phyloP scores from a whole-genome alignment of 768 basidiomycete species.

The Suillus hirtellus region DNA sequence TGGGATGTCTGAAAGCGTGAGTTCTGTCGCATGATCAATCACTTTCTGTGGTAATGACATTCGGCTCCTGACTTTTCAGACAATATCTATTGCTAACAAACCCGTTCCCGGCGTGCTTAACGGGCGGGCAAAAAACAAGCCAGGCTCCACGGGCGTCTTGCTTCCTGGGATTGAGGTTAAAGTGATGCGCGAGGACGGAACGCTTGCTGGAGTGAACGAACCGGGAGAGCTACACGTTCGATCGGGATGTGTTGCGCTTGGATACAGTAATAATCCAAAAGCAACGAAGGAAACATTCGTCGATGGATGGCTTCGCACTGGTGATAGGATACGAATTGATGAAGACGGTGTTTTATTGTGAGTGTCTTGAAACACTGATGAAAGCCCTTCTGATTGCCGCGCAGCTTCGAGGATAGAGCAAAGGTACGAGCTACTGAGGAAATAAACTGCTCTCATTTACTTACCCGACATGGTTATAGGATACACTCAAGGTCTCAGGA shows the following conservation, averaged over 20 bases:
- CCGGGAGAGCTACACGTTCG: conserved; percentile 66
- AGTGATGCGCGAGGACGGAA: conserved; percentile 59
- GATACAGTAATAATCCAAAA: conserved; percentile 73
- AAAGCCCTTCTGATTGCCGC: background rate
- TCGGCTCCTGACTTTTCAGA: conserved; percentile 39
- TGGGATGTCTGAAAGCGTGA: conserved; percentile 68
- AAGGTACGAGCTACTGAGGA: conserved; percentile 47
- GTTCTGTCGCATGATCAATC: conserved; percentile 22
- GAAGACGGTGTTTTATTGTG: conserved; percentile 66
- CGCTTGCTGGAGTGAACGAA: conserved; percentile 54
- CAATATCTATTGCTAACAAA: conserved; percentile 49
- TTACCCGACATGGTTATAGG: conserved; percentile 38
- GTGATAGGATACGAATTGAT: conserved; percentile 67
- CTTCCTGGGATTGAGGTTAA: conserved; percentile 65
- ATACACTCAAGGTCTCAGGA: conserved; percentile 80
- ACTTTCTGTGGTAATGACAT: background rate
- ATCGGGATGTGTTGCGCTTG: conserved; percentile 55
- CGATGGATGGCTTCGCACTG: conserved; percentile 74
- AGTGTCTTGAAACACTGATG: conserved; percentile 23
- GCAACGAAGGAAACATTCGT: conserved; percentile 66
- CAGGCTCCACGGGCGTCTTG: conserved; percentile 57
- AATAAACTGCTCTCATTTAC: conserved; percentile 18
- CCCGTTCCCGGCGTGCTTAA: conserved; percentile 47
- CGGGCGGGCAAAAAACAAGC: conserved; percentile 40
- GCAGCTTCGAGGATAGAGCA: conserved; percentile 72